Evolutionary conservation across 768 basidiomycete genomes (phyloP).

Genomic region (Paxillus rubicundulus): DNA sequence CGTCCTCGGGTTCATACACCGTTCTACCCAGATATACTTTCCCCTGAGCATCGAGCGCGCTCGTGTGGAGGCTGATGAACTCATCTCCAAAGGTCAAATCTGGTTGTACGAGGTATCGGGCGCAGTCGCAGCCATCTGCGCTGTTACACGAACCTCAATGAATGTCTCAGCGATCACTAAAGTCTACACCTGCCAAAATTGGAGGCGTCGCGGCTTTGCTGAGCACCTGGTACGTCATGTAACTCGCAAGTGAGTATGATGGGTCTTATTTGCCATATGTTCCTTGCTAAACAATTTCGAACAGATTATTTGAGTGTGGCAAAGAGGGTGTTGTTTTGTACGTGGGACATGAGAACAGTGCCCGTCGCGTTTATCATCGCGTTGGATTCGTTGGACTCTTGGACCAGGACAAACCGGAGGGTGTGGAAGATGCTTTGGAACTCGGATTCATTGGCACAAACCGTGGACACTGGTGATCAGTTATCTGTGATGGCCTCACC

Average conservation of each 20-base stretch:
- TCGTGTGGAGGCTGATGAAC: slow-evolving; percentile 42
- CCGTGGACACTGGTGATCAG: slow-evolving; percentile 52
- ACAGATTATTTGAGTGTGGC: slow-evolving; percentile 40
- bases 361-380: slow-evolving; percentile 51
- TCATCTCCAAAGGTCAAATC: slow-evolving; percentile 47
- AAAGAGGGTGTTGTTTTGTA: slow-evolving; percentile 53
- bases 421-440: slow-evolving; percentile 49
- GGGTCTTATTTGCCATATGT: not conserved
- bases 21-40: slow-evolving; percentile 42
- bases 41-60: slow-evolving; percentile 40
- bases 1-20: not conserved
- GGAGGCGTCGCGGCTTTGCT: slow-evolving; percentile 48
- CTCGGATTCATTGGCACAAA: slow-evolving; percentile 48
- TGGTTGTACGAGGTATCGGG: slow-evolving; percentile 50
- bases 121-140: slow-evolving; percentile 49
- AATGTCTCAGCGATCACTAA: slow-evolving; percentile 56
- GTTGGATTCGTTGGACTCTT: slow-evolving; percentile 51
- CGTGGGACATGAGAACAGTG: slow-evolving; percentile 50
- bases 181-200: slow-evolving; percentile 49
- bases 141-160: slow-evolving; percentile 51
- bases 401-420: slow-evolving; percentile 36
- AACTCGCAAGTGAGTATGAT: slow-evolving; percentile 37
- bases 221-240: slow-evolving; percentile 50
- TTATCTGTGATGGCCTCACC: not conserved
- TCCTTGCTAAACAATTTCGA: not conserved